phyloP scores from a whole-genome alignment of 192 early-diverging fungal species.

The Coemansia sp. region DNA sequence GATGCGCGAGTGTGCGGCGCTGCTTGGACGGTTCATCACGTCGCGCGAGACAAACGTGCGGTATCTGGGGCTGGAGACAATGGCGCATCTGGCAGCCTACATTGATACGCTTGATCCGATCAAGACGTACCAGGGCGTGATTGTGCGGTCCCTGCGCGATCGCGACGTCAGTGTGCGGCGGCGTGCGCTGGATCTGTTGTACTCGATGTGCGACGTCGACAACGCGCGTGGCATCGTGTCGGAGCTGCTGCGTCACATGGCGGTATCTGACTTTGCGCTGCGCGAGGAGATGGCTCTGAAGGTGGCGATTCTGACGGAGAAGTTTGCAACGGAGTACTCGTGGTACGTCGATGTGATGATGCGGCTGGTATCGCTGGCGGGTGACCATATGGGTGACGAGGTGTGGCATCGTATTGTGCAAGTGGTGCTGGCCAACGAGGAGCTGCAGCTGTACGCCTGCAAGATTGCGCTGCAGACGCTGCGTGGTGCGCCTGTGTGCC shows the following conservation, averaged over 20 bases:
- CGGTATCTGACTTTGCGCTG: constrained; percentile 84
- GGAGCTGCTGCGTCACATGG: constrained; percentile 90
- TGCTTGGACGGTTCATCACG: constrained; percentile 88
- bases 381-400: constrained; percentile 94
- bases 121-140: constrained; percentile 80
- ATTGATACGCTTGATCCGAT: constrained; percentile 82
- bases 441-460: constrained; percentile 91
- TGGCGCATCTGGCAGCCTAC: constrained; percentile 89
- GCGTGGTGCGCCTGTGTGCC: constrained; percentile 79
- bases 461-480: constrained; percentile 80
- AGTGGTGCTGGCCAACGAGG: constrained; percentile 94
- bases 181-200: constrained; percentile 91
- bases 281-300: constrained; percentile 98
- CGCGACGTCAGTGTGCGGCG: constrained; percentile 97
- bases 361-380: constrained; percentile 91
- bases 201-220: constrained; percentile 92
- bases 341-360: constrained; percentile 99
- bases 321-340: constrained; percentile 94
- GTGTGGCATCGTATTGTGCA: constrained; percentile 98
- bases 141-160: constrained; percentile 90
- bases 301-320: constrained; percentile 98
- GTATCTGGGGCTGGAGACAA: constrained; percentile 96
- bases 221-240: constrained; percentile 86
- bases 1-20: constrained; percentile 76
- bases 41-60: constrained; percentile 97